Evolutionary conservation across 1,284 basidiomycete species (phyloP).

Genomic region (Ceratobasidium sp.): DNA sequence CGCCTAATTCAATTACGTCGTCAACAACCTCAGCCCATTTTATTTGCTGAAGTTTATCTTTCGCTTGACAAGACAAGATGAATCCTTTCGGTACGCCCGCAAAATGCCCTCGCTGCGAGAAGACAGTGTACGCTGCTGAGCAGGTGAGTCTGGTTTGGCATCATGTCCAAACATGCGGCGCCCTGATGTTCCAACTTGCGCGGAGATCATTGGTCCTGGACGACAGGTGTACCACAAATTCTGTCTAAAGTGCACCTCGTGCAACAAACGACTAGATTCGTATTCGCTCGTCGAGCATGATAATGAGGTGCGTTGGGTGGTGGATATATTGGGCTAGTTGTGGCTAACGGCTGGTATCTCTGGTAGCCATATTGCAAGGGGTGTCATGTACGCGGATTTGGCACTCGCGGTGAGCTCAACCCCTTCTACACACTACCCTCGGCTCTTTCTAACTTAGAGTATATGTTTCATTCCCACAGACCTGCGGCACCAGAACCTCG

Average conservation of each 20-base stretch:
- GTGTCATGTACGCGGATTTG: conserved; percentile 77
- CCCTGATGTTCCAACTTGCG: conserved; percentile 32
- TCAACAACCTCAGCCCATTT: conserved; percentile 11
- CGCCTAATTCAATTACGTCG: conserved; percentile 2
- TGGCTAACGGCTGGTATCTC: conserved; percentile 5
- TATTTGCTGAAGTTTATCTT: background rate
- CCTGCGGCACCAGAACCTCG: conserved; percentile 72
- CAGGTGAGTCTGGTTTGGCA: conserved; percentile 79
- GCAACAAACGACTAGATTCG: conserved; percentile 78
- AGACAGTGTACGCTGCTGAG: conserved; percentile 81
- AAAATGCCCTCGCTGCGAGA: conserved; percentile 71
- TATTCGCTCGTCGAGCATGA: conserved; percentile 78
- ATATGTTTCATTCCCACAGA: conserved; percentile 56
- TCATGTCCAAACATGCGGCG: background rate
- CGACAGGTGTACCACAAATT: conserved; percentile 81
- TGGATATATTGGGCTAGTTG: conserved; percentile 33
- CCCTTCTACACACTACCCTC: too few species aligned
- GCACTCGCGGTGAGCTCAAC: conserved; percentile 56
- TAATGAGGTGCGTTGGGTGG: conserved; percentile 63
- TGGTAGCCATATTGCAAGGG: conserved; percentile 76
- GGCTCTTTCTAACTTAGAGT: background rate
- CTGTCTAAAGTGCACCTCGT: conserved; percentile 75
- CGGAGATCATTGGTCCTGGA: conserved; percentile 39
- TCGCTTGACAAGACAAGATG: conserved; percentile 18
- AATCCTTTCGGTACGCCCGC: conserved; percentile 68